Base-by-base conservation (phyloP, 441 rosid genomes). In the Pelargonium australe region DNA sequence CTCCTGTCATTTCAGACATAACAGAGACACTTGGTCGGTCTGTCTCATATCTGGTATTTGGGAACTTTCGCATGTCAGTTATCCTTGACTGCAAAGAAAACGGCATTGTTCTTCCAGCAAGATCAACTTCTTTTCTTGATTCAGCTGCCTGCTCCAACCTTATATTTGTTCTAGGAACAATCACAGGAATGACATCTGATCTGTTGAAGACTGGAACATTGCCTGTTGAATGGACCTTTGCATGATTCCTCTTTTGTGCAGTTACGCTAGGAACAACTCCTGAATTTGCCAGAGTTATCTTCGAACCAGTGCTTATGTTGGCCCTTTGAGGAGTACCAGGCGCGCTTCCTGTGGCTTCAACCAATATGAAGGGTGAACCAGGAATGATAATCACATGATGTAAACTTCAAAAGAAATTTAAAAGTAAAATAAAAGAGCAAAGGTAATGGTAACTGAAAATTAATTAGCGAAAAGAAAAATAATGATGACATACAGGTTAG, bases 71-170 rank as follows among this genome's bases (percentile, higher is more conserved):
- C 68, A 82, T 77, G 73, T 85, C 96, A 79, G 85, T 72, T 34
- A 89, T 62, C 78, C 83, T 89, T 47, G 95, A 88, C 83, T 92
- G 99, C 89, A 92, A 79, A 37, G 99, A 89, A 83, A 92, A 95
- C 55, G 96, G 98, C 98, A 92, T 95, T 66, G 97, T 90, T 78
- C 98, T 91, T 64, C 87, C 96, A 70, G 85, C 92, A 70, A 89
- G 87, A 74, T 88, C 89, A 68, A 80, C 76, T 68, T 95, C 96
- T 81, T 87, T 83, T 81, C 88, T 85, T 77, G 85, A 78, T 77
- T 89, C 97, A 82, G 81, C 76, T 63, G 80, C 82, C 69, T 78
- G 87, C 77, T 91, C 98, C 61, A 70, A 57, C 70, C 87, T 77
- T 19, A 82, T 74, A 69, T 81, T 90, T 61, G 77, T 80, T 84